Conservation (phyloP, 2,329 filamentous ascomycete species). For the Leptographium radiaticola region DNA sequence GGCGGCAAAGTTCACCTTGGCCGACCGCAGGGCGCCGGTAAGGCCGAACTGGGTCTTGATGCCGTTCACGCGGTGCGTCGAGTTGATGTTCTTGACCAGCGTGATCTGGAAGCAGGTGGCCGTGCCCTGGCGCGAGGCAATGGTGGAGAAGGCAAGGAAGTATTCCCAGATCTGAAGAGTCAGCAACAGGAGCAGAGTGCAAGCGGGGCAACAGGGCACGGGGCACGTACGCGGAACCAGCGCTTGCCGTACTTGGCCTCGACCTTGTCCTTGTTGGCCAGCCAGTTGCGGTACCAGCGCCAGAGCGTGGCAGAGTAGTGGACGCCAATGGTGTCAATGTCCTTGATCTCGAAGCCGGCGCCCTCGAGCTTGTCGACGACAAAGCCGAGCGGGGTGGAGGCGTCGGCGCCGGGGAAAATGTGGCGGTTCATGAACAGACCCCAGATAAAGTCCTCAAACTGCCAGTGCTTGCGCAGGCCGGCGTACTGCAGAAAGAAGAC, state of each 20-base stretch:
- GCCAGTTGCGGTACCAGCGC: slow-evolving; percentile 98
- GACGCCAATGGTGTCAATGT: slow-evolving; percentile 82
- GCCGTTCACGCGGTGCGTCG: slow-evolving; percentile 68
- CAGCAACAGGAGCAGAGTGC: background rate
- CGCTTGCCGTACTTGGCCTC: slow-evolving; percentile 87
- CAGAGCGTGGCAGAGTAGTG: slow-evolving; percentile 95
- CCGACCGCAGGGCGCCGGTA: slow-evolving; percentile 38
- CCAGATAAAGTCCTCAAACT: slow-evolving; percentile 97
- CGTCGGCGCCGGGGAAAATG: slow-evolving; percentile 93
- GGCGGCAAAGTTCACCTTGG: slow-evolving; percentile 20
- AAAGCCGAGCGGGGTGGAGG: slow-evolving; percentile 82
- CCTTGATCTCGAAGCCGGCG: slow-evolving; percentile 83
- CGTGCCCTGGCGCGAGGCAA: slow-evolving; percentile 69
- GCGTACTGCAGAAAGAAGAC: slow-evolving; percentile 93
- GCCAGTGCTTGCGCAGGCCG: slow-evolving; percentile 87
- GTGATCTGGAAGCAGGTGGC: slow-evolving; percentile 83
- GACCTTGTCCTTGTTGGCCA: slow-evolving; percentile 85
- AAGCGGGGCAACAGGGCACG: background rate
- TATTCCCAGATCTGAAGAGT: slow-evolving; percentile 69
- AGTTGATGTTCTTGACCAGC: slow-evolving; percentile 82
- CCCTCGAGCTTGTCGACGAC: slow-evolving; percentile 76
- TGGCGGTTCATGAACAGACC: slow-evolving; percentile 99
- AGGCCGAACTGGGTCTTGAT: slow-evolving; percentile 57
- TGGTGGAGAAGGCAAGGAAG: slow-evolving; percentile 78
- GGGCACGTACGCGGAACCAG: slow-evolving; percentile 75